These are phyloP conservation scores for Suillus subalutaceus DNA, from an alignment of 768 basidiomycete genomes.

Conservation along the genomic window DNA sequence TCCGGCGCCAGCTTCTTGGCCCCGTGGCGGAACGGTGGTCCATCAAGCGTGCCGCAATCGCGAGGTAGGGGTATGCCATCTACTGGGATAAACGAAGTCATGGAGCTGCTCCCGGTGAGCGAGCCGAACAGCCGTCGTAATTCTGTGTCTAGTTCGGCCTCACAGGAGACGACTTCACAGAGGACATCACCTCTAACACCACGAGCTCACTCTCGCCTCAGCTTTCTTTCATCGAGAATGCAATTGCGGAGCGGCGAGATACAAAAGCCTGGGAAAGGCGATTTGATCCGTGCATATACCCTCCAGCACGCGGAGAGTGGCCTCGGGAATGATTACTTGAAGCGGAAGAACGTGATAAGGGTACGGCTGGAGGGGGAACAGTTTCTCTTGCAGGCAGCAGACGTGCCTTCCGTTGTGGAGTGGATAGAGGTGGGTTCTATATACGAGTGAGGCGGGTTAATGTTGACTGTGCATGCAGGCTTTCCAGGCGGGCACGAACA, in stretches of 20 bases:
- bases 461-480: constrained; percentile 48
- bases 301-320: constrained; percentile 93
- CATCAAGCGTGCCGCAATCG: constrained; percentile 14
- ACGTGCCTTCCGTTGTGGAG: constrained; percentile 82
- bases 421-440: constrained; percentile 84
- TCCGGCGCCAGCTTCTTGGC: constrained; percentile 34
- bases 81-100: constrained; percentile 11
- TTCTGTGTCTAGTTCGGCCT: constrained; percentile 19
- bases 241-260: constrained; percentile 27
- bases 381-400: constrained; percentile 88
- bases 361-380: constrained; percentile 94
- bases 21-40: constrained; percentile 23
- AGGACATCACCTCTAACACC: constrained; percentile 18
- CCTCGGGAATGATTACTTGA: constrained; percentile 91
- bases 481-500: constrained; percentile 89
- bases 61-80: constrained; percentile 16
- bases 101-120: constrained; percentile 29
- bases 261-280: constrained; percentile 47
- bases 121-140: constrained; percentile 20
- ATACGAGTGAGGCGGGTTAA: constrained; percentile 1
- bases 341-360: constrained; percentile 92
- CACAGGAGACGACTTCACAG: constrained; percentile 20
- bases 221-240: constrained; percentile 23
- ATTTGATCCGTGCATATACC: constrained; percentile 73
- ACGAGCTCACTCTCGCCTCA: constrained; percentile 24